phyloP scores from a whole-genome alignment of 1,284 basidiomycete genomes.

The Tetrapyrgos nigripes region DNA sequence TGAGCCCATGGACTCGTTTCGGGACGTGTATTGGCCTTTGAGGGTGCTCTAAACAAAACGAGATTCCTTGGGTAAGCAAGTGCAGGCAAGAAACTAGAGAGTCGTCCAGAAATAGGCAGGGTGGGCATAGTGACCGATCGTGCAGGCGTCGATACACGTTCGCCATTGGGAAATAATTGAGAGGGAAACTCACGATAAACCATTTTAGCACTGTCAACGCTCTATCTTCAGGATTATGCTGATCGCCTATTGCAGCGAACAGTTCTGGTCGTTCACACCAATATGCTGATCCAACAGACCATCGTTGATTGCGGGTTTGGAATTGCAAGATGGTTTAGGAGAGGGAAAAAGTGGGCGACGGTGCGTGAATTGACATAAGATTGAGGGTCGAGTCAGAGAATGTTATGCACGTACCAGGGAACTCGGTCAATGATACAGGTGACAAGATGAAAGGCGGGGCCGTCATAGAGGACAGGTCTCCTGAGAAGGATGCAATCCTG shows the following conservation, averaged over 20 bases:
- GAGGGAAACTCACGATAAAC: slow-evolving; percentile 88
- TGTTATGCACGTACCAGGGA: slow-evolving; percentile 68
- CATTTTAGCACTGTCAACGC: slow-evolving; percentile 83
- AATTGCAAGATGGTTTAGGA: too few species aligned
- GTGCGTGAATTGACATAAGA: not conserved
- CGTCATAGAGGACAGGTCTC: slow-evolving; percentile 93
- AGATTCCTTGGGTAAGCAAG: not conserved
- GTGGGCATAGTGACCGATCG: not conserved
- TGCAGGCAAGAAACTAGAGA: slow-evolving; percentile 9
- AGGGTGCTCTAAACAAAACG: slow-evolving; percentile 70
- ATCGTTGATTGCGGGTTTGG: too few species aligned
- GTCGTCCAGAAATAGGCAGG: not conserved
- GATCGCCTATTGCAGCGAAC: slow-evolving; percentile 85
- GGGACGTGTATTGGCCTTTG: slow-evolving; percentile 93
- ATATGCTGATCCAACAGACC: slow-evolving; percentile 62
- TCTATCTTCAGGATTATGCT: slow-evolving; percentile 73
- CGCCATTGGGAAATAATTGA: not conserved
- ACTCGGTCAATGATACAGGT: slow-evolving; percentile 86
- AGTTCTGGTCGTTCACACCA: slow-evolving; percentile 91
- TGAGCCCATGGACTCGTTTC: slow-evolving; percentile 92
- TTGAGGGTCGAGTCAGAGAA: not conserved
- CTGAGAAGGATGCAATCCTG: slow-evolving; percentile 85
- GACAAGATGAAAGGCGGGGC: slow-evolving; percentile 95
- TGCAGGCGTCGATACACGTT: not conserved
- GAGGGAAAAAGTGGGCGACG: not conserved